Percentiles rank a stretch among this genome's conserved stretches.
Conservation (phyloP, 2,329 filamentous ascomycete genomes). For the Falciphora oryzae region DNA sequence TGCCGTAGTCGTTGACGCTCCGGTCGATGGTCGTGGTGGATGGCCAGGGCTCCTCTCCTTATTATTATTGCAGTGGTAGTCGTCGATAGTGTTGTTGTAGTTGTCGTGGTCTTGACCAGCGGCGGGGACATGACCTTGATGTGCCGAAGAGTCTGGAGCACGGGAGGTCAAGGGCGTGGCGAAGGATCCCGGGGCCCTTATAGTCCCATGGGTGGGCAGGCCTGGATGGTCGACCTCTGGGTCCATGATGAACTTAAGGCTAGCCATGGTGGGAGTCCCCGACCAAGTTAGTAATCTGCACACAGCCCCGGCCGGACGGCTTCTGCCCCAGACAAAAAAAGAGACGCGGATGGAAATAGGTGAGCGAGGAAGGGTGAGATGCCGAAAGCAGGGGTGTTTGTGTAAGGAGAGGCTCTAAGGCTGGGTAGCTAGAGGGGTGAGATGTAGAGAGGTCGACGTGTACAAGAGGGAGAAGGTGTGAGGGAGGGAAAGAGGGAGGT, state of each 20-base stretch:
- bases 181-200: constrained; percentile 37
- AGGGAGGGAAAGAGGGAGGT: not conserved
- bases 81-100: constrained; percentile 4
- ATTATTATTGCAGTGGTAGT: constrained; percentile 17
- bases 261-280: constrained; percentile 42
- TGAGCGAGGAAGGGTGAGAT: constrained; percentile 1
- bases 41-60: constrained; percentile 23
- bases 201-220: constrained; percentile 32
- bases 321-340: constrained; percentile 24
- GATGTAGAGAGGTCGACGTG: not conserved
- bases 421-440: constrained; percentile 3
- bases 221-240: constrained; percentile 42
- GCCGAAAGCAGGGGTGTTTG: constrained; percentile 10
- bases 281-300: constrained; percentile 36
- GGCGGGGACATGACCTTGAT: constrained; percentile 33
- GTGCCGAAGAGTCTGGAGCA: constrained; percentile 29
- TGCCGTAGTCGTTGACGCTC: constrained; percentile 18
- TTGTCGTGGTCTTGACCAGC: constrained; percentile 21
- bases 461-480: constrained; percentile 1
- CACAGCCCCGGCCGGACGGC: constrained; percentile 38
- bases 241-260: constrained; percentile 53
- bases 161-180: constrained; percentile 30
- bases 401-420: constrained; percentile 8
- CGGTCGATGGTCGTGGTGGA: constrained; percentile 7
- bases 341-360: constrained; percentile 16